Base-by-base conservation (phyloP, 129 eudicot species). In the Flaveria linearis region DNA sequence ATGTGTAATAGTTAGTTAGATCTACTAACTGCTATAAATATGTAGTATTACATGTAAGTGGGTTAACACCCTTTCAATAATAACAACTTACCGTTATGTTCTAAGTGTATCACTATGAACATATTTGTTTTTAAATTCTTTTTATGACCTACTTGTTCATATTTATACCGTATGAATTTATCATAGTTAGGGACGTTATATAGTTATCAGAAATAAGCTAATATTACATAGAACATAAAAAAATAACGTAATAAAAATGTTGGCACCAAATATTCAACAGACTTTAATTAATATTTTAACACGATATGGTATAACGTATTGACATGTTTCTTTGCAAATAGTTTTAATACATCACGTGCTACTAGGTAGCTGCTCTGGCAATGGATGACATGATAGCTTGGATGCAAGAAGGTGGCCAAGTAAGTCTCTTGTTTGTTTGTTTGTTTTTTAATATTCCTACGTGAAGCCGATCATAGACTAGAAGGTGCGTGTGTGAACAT, bases 391-490 rank as follows among this genome's bases (percentile, higher is more conserved):
- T 94, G 99, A 91, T 85, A 72, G 87, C 97, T 33, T 94, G 99
- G 99, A 91, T 94, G 97, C 97, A 94, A 72, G 99, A 94, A 85
- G 99, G 97, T 76, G 99, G 99, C 64, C 99, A 94, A 81, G 99
- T 91, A 84, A 74, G 93, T 85, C 61, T 45, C 28, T 62, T 6
- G 2, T 4, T 20, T 20, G 22, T 20, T 20, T 13, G 13, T 3
- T 26, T 26, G 3, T 2, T 62, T 26, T 6, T 17, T 18, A n/a
- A n/a, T n/a, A n/a, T n/a, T n/a, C n/a, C 46, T 42, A 26, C 9
- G 5, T 53, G 16, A 53, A 71, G 7, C 23, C 20, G 49, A 36
- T 36, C 7, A 14, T 2, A 65, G 25, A 25, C 68, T 62, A 25
- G 68, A 25, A 62, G 18, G 68, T 28, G 68, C 4, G 43, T 13